Evolutionary conservation across 768 basidiomycete species (phyloP).

Genomic region (Tricholoma sp.): DNA sequence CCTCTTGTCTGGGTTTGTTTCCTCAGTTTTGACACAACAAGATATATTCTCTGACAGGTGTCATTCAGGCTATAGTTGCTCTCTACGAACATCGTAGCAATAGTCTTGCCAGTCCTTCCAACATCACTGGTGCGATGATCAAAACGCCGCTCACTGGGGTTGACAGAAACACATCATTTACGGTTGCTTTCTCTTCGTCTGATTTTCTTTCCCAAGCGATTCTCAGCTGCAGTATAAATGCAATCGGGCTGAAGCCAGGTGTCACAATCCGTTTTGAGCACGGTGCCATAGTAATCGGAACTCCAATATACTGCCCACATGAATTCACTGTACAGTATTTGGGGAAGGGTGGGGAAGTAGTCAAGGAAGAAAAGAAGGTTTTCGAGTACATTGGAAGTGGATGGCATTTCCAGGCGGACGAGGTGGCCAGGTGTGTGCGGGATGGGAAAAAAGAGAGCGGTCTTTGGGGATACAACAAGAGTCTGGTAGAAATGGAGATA

Average conservation of each 20-base stretch:
- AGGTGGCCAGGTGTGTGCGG: slow-evolving; percentile 73
- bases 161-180: slow-evolving; percentile 73
- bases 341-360: slow-evolving; percentile 39
- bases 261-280: slow-evolving; percentile 71
- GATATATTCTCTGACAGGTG: not conserved
- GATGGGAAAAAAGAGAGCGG: slow-evolving; percentile 72
- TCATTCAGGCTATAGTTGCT: slow-evolving; percentile 59
- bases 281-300: slow-evolving; percentile 59
- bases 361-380: slow-evolving; percentile 51
- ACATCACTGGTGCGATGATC: slow-evolving; percentile 65
- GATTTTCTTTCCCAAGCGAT: slow-evolving; percentile 69
- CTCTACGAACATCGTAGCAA: slow-evolving; percentile 82
- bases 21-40: not conserved
- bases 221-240: slow-evolving; percentile 63
- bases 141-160: slow-evolving; percentile 76
- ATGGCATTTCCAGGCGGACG: slow-evolving; percentile 86
- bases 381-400: slow-evolving; percentile 66
- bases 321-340: slow-evolving; percentile 62
- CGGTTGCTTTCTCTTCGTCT: slow-evolving; percentile 56
- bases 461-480: slow-evolving; percentile 77
- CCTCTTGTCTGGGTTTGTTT: slow-evolving; percentile 68
- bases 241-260: slow-evolving; percentile 41
- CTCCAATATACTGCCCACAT: slow-evolving; percentile 65
- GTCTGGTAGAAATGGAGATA: slow-evolving; percentile 73
- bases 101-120: slow-evolving; percentile 48